Evolutionary conservation across 176 grass and related monocot species (phyloP), one percentile per base, ranked within the genome.

Genomic region (Elymus sibiricus): DNA sequence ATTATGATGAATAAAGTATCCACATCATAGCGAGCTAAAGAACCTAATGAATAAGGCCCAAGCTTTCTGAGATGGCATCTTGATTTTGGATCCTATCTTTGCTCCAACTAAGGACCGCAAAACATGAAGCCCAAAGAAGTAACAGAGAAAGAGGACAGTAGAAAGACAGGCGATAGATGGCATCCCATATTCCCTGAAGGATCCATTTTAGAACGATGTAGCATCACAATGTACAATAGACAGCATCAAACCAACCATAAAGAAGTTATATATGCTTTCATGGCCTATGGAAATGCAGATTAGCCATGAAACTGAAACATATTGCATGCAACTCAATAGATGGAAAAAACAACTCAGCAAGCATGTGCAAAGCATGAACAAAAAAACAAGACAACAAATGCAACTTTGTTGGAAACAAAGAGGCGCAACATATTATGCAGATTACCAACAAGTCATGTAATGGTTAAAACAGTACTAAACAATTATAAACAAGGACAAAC

Each of bases 401-500:
- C n/a, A 27, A 13, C 22, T 59, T 70, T 3, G 68, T 19, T 82
- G 34, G 2, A 66, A 74, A 64, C 43, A 53, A 74, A 51, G 38
- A 26, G 53, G 77, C 17, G 38, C 3, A 62, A 1, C 21, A 74
- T 9, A 60, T 26, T 78, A 83, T 44, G 21, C 7, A 59, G 15
- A 64, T 44, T 74, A 74, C 42, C 22, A 46, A 17, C 3, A 35
- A 43, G 10, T 58, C 40, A 22, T 13, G n/a, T 67, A 49, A 39
- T 56, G 2, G 44, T 78, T 22, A 37, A 80, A 88, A 87, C 19
- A 44, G 4, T 14, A 61, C 35, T 21, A 40, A 55, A 80, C 74
- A 27, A 75, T 42, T 79, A 81, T 12, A 83, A 70, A 42, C 21
- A 86, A 88, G 49, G 6, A 70, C 80, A 86, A 84, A 92, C 93